Evolutionary conservation across 441 rosid genomes (phyloP), one percentile per base, ranked within the genome.

Genomic region (Jatropha multifida): DNA sequence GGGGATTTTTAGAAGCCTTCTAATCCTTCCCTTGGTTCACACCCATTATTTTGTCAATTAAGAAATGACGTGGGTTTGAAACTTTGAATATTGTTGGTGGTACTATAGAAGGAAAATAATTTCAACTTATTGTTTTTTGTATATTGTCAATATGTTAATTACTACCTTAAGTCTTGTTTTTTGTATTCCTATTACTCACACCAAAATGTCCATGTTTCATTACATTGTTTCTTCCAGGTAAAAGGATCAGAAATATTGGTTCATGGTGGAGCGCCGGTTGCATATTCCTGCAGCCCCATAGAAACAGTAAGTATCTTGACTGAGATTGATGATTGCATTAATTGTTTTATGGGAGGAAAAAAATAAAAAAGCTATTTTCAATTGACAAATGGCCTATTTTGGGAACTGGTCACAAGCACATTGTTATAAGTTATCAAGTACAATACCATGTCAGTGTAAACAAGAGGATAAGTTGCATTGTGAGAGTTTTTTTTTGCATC

Each of bases 221-320:
- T 71, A 12, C 68, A 41, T 65, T 71, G 40, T 62, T 74, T 81
- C 73, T 77, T 66, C 68, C 81, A 94, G 99, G 92, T 90, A 68
- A 96, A 91, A 80, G 98, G 98, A 78, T 88, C 88, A 49, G 98
- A 90, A 81, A 83, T 94, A 74, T 83, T 88, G 66, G 83, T 89
- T 79, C 87, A 88, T 78, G 97, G 86, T 76, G 93, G 90, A 70
- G 79, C 86, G 69, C 93, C 98, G 42, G 91, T 96, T 79, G 97
- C 90, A 62, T 96, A 94, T 83, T 88, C 98, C 73, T 70, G 80
- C 72, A 77, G 76, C 78, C 97, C 98, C 55, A 82, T 82, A 60
- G 97, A 96, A 86, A 96, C 94, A 41, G 99, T 96, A 85, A 55
- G 78, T 37, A 77, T 71, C 77, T 70, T 71, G 26, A 27, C 51